A percentile compares a stretch with the other conserved stretches of the same genome.
Evolutionary conservation across 148 eudicot species (phyloP).

Genomic region (Camellia sinensis): DNA sequence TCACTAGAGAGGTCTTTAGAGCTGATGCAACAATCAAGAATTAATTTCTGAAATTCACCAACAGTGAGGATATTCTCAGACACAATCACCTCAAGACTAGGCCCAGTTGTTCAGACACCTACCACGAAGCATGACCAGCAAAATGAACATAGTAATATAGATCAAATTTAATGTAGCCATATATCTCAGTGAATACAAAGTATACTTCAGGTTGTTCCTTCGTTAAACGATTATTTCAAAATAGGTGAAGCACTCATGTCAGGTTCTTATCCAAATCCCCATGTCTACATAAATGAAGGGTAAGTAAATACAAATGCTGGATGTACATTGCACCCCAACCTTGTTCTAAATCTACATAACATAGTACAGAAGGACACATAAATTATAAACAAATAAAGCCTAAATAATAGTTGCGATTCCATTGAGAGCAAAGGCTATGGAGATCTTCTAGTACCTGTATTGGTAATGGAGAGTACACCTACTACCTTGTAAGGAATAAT

Average conservation of each 20-base stretch:
- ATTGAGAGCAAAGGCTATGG: no score
- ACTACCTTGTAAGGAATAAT: no score
- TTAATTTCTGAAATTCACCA: background rate
- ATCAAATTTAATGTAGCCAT: background rate
- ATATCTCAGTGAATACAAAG: background rate
- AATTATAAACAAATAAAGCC: background rate
- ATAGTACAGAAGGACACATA: background rate
- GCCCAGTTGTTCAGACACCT: conserved; percentile 2
- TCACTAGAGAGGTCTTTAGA: background rate
- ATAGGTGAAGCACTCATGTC: background rate
- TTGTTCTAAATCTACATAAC: background rate
- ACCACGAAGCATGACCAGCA: background rate
- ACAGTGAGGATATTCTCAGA: background rate
- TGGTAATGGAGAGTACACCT: no score
- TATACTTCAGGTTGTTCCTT: background rate
- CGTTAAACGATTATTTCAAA: background rate
- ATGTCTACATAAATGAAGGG: background rate
- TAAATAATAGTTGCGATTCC: no score
- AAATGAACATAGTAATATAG: background rate
- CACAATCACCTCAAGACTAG: background rate
- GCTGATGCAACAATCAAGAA: background rate
- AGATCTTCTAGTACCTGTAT: no score
- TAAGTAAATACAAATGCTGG: background rate
- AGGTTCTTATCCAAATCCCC: background rate
- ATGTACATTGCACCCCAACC: background rate